A percentile compares a stretch with the other conserved stretches of the same genome.
Evolutionary conservation across 2,329 filamentous ascomycete species (phyloP).

Genomic region (Ascochyta koolunga): DNA sequence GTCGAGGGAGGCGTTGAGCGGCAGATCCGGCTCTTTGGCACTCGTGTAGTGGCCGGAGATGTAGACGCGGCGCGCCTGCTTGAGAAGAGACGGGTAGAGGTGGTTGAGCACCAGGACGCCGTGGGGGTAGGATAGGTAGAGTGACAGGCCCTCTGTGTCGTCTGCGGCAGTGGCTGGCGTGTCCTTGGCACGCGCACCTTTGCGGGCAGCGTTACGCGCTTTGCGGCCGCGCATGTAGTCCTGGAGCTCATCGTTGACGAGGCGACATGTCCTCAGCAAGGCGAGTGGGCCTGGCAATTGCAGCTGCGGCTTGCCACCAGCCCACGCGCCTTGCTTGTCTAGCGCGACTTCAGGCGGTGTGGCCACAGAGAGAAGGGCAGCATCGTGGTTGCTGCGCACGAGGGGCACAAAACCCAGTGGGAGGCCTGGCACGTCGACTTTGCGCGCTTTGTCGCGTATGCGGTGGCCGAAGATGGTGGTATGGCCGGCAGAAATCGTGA

Average conservation of each 20-base stretch:
- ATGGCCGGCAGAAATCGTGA: slow-evolving; percentile 50
- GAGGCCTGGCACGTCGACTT: slow-evolving; percentile 44
- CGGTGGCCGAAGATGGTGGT: slow-evolving; percentile 37
- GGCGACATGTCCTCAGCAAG: slow-evolving; percentile 38
- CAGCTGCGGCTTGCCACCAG: slow-evolving; percentile 17
- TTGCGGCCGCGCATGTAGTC: slow-evolving; percentile 36
- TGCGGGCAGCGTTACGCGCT: slow-evolving; percentile 20
- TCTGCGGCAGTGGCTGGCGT: not conserved
- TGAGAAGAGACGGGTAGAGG: slow-evolving; percentile 48
- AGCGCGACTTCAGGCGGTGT: slow-evolving; percentile 33
- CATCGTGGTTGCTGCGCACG: slow-evolving; percentile 40
- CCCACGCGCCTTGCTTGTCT: slow-evolving; percentile 14
- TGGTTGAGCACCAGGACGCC: slow-evolving; percentile 49
- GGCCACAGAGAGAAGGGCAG: slow-evolving; percentile 39
- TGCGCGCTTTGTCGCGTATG: slow-evolving; percentile 34
- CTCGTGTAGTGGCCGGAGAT: slow-evolving; percentile 48
- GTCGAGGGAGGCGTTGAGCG: slow-evolving; percentile 4
- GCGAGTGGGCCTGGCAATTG: slow-evolving; percentile 33
- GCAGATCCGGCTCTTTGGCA: slow-evolving; percentile 9
- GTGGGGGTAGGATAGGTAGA: slow-evolving; percentile 50
- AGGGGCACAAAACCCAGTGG: slow-evolving; percentile 45
- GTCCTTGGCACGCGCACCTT: slow-evolving; percentile 16
- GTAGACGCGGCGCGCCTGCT: slow-evolving; percentile 49
- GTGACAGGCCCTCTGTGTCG: slow-evolving; percentile 42
- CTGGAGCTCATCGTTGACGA: slow-evolving; percentile 45